A percentile compares a stretch with the other conserved stretches of the same genome.
Evolutionary conservation across 306 rosid genomes (phyloP).

Genomic region (Alnus rubra): DNA sequence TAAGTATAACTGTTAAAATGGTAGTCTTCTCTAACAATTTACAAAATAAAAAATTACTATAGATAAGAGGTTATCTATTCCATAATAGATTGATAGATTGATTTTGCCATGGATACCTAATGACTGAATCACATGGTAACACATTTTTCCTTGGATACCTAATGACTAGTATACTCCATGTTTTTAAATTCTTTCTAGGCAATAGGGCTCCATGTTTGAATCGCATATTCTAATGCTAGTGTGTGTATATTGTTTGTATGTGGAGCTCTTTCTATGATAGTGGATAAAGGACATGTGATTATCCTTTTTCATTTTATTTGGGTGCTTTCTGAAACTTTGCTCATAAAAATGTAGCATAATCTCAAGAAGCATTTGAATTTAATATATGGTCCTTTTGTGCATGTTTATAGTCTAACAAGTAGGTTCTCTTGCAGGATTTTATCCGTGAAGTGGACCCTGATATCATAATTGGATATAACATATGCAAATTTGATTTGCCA

Average conservation of each 20-base stretch:
- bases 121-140: neutral
- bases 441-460: slow-evolving; percentile 90
- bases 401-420: slow-evolving; percentile 25
- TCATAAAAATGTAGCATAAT: slow-evolving; percentile 19
- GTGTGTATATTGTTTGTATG: neutral
- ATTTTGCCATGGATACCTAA: neutral
- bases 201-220: neutral
- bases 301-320: neutral
- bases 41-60: too few species aligned
- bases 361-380: slow-evolving; percentile 21
- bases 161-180: too few species aligned
- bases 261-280: neutral
- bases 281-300: neutral
- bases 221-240: neutral
- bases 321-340: slow-evolving; percentile 9
- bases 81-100: neutral
- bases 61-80: neutral
- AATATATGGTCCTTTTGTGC: slow-evolving; percentile 2
- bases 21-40: too few species aligned
- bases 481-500: slow-evolving; percentile 97
- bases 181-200: too few species aligned
- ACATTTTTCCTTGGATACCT: neutral
- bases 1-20: too few species aligned
- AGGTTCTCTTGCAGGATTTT: slow-evolving; percentile 65
- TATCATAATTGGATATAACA: slow-evolving; percentile 95